Conservation (phyloP, 768 basidiomycete species). For the Lactarius trivialis region DNA sequence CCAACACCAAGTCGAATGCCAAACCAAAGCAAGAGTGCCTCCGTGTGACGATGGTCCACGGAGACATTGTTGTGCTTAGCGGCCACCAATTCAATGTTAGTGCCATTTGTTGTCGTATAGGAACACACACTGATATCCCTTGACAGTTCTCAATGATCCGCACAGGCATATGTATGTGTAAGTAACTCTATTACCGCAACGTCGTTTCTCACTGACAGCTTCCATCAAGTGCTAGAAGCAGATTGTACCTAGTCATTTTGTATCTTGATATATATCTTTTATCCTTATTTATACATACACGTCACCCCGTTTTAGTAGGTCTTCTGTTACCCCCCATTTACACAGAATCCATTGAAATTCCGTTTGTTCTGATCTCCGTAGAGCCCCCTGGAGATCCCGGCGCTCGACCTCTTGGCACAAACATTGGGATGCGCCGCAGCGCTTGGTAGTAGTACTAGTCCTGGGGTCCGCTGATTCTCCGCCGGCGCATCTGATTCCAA, state of each 20-base stretch:
- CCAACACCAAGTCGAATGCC: not conserved
- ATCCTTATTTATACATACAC: not conserved
- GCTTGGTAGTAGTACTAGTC: not conserved
- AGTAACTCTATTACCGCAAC: not conserved
- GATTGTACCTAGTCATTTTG: conserved; percentile 5
- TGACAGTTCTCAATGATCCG: conserved; percentile 11
- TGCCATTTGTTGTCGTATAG: not conserved
- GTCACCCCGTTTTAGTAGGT: not conserved
- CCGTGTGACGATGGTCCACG: conserved; percentile 22
- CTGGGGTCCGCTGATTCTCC: conserved; percentile 1
- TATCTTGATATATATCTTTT: conserved; percentile 6
- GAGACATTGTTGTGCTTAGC: conserved; percentile 15
- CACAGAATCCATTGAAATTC: not conserved
- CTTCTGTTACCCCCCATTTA: not conserved
- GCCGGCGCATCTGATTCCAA: conserved; percentile 4
- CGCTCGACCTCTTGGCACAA: not conserved
- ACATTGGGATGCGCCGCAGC: not conserved
- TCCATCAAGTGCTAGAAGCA: conserved; percentile 15
- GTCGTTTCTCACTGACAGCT: not conserved
- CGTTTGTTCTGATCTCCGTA: not conserved
- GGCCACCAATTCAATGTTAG: conserved; percentile 10
- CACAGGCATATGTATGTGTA: conserved; percentile 20
- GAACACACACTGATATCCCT: not conserved
- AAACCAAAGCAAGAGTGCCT: conserved; percentile 14
- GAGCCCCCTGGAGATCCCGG: not conserved